phyloP scores from a whole-genome alignment of 345 rosid species.

The Lepidium sativum region DNA sequence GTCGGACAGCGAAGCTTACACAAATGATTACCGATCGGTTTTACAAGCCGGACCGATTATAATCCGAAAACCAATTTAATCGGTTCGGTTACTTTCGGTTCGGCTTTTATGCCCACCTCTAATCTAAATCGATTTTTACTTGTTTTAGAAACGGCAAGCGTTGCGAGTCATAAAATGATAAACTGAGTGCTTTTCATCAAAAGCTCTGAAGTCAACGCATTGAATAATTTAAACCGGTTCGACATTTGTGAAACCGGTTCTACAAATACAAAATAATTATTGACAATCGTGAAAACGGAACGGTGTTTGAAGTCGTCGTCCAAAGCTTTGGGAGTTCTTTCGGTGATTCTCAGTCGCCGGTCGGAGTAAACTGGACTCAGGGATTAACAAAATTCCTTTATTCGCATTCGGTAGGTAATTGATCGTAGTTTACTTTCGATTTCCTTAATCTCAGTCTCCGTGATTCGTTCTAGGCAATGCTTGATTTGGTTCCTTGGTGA shows the following conservation, averaged over 20 bases:
- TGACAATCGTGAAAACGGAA: neutral
- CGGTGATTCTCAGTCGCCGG: neutral
- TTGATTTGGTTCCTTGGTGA: neutral
- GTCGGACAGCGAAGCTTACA: no score
- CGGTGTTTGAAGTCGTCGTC: neutral
- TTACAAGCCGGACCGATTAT: no score
- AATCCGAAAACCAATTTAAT: no score
- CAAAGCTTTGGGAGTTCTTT: neutral
- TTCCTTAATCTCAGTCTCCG: neutral
- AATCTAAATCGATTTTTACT: neutral
- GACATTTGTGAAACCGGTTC: no score
- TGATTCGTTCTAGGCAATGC: neutral
- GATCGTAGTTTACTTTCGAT: neutral
- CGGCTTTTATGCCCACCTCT: neutral
- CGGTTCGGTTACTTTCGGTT: no score
- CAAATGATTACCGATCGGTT: no score
- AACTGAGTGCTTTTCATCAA: neutral
- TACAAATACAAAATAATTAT: no score
- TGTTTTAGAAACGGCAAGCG: constrained; percentile 7
- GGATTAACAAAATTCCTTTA: no score
- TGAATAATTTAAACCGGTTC: neutral
- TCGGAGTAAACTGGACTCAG: no score
- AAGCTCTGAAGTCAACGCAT: neutral
- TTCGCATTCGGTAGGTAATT: no score
- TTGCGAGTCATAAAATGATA: neutral